These are phyloP conservation scores for Drechslerella coelobrocha DNA, from an alignment of 2,329 filamentous ascomycete species.

Conservation along the genomic window DNA sequence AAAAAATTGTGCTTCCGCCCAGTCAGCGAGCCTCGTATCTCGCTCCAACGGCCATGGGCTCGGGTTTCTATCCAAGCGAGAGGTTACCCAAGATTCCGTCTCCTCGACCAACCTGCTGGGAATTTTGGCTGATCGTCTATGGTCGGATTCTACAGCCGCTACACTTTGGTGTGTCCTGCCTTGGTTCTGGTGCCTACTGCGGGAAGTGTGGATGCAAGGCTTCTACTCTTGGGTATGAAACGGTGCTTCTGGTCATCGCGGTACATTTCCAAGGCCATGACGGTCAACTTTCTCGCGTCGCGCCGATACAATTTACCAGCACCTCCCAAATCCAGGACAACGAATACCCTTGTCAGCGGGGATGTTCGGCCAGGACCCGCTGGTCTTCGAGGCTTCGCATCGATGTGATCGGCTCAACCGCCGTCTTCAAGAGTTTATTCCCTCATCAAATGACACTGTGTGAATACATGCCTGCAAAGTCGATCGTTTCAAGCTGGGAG, in stretches of 20 bases:
- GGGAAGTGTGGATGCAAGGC: neutral
- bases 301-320: too few relatives aligned
- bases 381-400: slow-evolving; percentile 15
- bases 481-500: slow-evolving; percentile 27
- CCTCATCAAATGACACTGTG: slow-evolving; percentile 15
- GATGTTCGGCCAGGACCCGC: slow-evolving; percentile 22
- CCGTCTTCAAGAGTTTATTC: slow-evolving; percentile 30
- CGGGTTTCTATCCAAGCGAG: slow-evolving; percentile 46
- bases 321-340: slow-evolving; percentile 16
- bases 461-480: slow-evolving; percentile 15
- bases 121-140: slow-evolving; percentile 8
- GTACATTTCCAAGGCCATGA: too few relatives aligned
- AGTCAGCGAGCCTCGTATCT: slow-evolving; percentile 31
- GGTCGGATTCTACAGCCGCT: slow-evolving; percentile 4
- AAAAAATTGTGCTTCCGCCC: neutral
- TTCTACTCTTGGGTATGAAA: too few relatives aligned
- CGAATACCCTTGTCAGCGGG: slow-evolving; percentile 37
- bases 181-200: neutral
- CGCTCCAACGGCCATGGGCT: slow-evolving; percentile 45
- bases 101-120: slow-evolving; percentile 38
- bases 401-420: slow-evolving; percentile 6
- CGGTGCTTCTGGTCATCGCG: neutral
- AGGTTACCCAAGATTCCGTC: slow-evolving; percentile 38
- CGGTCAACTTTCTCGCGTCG: too few relatives aligned
- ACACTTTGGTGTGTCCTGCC: neutral